Conservation (phyloP, 306 rosid genomes). For the Quercus parvula region DNA sequence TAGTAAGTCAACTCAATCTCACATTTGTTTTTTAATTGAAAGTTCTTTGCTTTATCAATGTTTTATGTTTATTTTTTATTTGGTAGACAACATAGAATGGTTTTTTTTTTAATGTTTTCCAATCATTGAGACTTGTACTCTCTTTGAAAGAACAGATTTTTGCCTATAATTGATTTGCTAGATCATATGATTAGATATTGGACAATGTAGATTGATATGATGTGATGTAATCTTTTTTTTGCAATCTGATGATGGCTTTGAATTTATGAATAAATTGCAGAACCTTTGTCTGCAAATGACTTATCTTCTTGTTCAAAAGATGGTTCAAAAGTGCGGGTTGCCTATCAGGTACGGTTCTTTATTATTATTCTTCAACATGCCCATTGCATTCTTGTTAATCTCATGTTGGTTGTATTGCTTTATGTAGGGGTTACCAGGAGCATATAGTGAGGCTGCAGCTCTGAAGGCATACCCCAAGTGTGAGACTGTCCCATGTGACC, state of each 20-base stretch:
- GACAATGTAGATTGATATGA: constrained; percentile 10
- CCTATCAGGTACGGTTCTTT: constrained; percentile 66
- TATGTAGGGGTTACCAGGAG: constrained; percentile 78
- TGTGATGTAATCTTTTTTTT: not conserved
- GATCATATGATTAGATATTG: not conserved
- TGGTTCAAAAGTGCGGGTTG: constrained; percentile 79
- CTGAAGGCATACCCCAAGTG: constrained; percentile 78
- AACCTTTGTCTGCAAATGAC: constrained; percentile 58
- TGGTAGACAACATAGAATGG: not conserved
- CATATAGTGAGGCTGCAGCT: constrained; percentile 89
- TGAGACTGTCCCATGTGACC: constrained; percentile 85
- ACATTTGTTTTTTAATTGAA: not conserved
- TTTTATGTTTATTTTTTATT: constrained; percentile 4
- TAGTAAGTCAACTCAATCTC: constrained; percentile 48
- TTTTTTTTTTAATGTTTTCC: not conserved
- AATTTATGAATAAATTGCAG: constrained; percentile 42
- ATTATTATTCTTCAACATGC: constrained; percentile 10
- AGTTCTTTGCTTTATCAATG: not conserved
- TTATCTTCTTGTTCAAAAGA: constrained; percentile 36
- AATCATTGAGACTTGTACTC: not conserved
- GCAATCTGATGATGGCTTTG: constrained; percentile 14
- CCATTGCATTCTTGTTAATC: constrained; percentile 16
- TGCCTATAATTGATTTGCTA: not conserved
- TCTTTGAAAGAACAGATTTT: not conserved
- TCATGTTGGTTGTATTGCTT: constrained; percentile 15